phyloP scores from a whole-genome alignment of 306 rosid genomes.

The Crataegus laevigata region DNA sequence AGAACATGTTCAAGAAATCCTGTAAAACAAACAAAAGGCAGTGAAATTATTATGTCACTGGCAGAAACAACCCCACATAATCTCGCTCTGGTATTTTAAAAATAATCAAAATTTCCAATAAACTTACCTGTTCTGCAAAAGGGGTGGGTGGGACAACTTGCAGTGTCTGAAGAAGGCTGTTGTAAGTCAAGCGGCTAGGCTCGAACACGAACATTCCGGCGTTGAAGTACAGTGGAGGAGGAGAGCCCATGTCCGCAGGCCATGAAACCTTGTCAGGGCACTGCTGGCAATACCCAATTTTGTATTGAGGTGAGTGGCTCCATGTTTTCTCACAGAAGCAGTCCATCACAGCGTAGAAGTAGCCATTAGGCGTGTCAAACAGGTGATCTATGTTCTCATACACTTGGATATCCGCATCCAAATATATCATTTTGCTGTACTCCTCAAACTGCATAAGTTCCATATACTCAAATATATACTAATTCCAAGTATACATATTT shows the following conservation, averaged over 20 bases:
- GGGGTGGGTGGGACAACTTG: constrained; percentile 39
- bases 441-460: constrained; percentile 37
- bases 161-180: constrained; percentile 40
- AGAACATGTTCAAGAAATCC: constrained; percentile 71
- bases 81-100: not conserved
- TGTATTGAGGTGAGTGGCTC: constrained; percentile 45
- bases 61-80: not conserved
- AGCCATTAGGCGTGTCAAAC: constrained; percentile 35
- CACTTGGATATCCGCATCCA: constrained; percentile 72
- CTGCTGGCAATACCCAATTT: constrained; percentile 60
- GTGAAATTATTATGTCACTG: not conserved
- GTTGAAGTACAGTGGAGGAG: constrained; percentile 55
- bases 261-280: constrained; percentile 47
- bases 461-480: too few species aligned
- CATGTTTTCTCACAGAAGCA: constrained; percentile 63
- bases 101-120: too few species aligned
- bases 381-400: constrained; percentile 52
- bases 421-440: constrained; percentile 56
- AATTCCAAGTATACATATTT: not conserved
- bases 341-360: constrained; percentile 58
- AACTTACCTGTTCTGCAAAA: constrained; percentile 52
- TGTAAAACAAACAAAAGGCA: not conserved
- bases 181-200: constrained; percentile 36
- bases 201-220: constrained; percentile 65
- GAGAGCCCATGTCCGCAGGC: constrained; percentile 42